Evolutionary conservation across 192 early-diverging fungal species (phyloP), one percentile per base, ranked within the genome.

Genomic region (Coemansia sp.): DNA sequence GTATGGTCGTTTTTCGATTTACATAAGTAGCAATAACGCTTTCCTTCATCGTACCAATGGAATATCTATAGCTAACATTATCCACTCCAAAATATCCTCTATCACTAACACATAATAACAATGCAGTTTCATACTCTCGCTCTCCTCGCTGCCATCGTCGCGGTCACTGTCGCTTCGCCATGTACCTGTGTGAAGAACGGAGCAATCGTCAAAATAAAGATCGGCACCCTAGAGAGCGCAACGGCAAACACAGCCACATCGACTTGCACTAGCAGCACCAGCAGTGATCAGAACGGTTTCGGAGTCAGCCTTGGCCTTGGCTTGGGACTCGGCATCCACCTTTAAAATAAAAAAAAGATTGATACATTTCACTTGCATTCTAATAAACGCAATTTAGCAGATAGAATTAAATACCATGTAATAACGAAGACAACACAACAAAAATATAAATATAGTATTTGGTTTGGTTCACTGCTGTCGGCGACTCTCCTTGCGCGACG

Each of bases 401-500:
- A 51, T 11, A 55, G 25, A 4, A 12, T 31, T 64, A 19, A 41
- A 39, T 25, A 41, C 14, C 25, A 29, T 25, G 63, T 44, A 64
- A 17, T 51, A 58, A 71, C 7, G n/a, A 55, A 70, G 57, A 45
- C 36, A 51, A 23, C 10, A 10, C 14, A 55, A 39, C 31, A n/a
- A 46, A 29, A 29, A 64, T 63, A 23, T 29, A 29, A 29, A 53
- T 38, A 37, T 37, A 66, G 27, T 11, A 66, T 36, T 31, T n/a
- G 14, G 19, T 19, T 8, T 38, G 41, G 14, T 50, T 78, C 59
- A 78, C 50, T 78, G 68, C 63, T 76, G 79, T 11, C 71, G 63
- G 25, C 79, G 70, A 41, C 79, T 81, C 25, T 81, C 70, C 45
- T 68, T 70, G 4, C 79, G 79, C 8, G 79, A 81, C 27, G 79